These are phyloP conservation scores for Corymbia calophylla DNA, from an alignment of 441 rosid species.

Conservation along the genomic window DNA sequence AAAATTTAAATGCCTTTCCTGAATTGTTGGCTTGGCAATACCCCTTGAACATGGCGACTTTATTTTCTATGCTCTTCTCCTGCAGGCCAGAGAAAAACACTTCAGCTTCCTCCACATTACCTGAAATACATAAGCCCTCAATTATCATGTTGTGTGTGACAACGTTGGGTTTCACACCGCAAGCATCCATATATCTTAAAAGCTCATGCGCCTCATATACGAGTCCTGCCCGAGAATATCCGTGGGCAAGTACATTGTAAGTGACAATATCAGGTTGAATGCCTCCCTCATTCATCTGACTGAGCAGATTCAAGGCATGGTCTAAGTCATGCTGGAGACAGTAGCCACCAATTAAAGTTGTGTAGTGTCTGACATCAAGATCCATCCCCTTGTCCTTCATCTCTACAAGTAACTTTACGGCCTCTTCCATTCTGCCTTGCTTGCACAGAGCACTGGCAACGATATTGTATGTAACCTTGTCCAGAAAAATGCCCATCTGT, in stretches of 20 bases:
- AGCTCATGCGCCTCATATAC: slow-evolving; percentile 17
- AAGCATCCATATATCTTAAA: slow-evolving; percentile 25
- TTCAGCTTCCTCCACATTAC: slow-evolving; percentile 54
- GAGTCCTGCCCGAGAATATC: slow-evolving; percentile 47
- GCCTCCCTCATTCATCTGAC: slow-evolving; percentile 44
- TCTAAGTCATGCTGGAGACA: slow-evolving; percentile 35
- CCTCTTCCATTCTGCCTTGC: slow-evolving; percentile 53
- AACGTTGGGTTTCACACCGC: slow-evolving; percentile 36
- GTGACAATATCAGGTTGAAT: slow-evolving; percentile 42
- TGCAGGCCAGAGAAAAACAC: slow-evolving; percentile 26
- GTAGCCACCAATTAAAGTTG: slow-evolving; percentile 59
- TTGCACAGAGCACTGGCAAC: slow-evolving; percentile 52
- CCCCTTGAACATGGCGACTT: slow-evolving; percentile 54
- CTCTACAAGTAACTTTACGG: slow-evolving; percentile 34
- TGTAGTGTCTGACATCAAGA: slow-evolving; percentile 55
- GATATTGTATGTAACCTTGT: slow-evolving; percentile 43
- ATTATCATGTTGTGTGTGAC: slow-evolving; percentile 48
- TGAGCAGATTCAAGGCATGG: slow-evolving; percentile 37
- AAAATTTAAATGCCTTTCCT: slow-evolving; percentile 30
- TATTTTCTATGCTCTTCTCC: slow-evolving; percentile 30
- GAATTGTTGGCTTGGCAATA: slow-evolving; percentile 37
- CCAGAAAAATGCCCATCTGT: slow-evolving; percentile 35
- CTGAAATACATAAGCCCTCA: slow-evolving; percentile 51
- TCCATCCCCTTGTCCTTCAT: slow-evolving; percentile 44
- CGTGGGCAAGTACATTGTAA: slow-evolving; percentile 45